A percentile compares a stretch with the other conserved stretches of the same genome.
Conservation (phyloP, 345 rosid species). For the Camelina neglecta region DNA sequence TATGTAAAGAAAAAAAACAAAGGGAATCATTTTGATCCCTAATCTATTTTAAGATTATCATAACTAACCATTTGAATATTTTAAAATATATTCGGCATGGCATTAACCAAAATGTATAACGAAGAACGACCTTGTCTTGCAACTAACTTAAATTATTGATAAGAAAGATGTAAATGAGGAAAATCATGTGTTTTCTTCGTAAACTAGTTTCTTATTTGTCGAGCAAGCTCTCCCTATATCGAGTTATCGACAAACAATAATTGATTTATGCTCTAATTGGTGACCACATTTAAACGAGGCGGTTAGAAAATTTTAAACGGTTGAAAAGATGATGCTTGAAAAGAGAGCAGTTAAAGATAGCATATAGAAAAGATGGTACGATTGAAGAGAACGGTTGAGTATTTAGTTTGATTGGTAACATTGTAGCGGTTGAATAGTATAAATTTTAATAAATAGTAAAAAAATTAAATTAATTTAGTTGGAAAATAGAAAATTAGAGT, state of each 20-base stretch:
- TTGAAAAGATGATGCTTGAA: too few species aligned
- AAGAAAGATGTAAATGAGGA: slow-evolving; percentile 9
- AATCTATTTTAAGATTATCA: not conserved
- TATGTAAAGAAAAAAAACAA: slow-evolving; percentile 19
- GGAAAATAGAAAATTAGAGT: too few species aligned
- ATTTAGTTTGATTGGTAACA: too few species aligned
- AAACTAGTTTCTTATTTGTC: not conserved
- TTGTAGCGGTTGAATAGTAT: too few species aligned
- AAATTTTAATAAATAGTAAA: too few species aligned
- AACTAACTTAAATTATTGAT: slow-evolving; percentile 27
- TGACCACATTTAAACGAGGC: too few species aligned
- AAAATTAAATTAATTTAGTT: too few species aligned
- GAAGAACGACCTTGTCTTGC: slow-evolving; percentile 13
- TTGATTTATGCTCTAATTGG: not conserved
- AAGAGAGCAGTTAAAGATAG: too few species aligned
- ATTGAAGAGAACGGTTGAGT: too few species aligned
- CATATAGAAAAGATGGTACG: too few species aligned
- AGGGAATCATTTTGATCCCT: slow-evolving; percentile 33
- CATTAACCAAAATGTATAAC: slow-evolving; percentile 22
- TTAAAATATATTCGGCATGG: not conserved
- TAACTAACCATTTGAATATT: not conserved
- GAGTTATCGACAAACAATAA: not conserved
- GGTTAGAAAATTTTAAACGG: too few species aligned
- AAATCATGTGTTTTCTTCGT: slow-evolving; percentile 25
- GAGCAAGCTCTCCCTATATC: slow-evolving; percentile 16